These are phyloP conservation scores for Iberis pinnata DNA, from an alignment of 345 rosid genomes.

Conservation along the genomic window DNA sequence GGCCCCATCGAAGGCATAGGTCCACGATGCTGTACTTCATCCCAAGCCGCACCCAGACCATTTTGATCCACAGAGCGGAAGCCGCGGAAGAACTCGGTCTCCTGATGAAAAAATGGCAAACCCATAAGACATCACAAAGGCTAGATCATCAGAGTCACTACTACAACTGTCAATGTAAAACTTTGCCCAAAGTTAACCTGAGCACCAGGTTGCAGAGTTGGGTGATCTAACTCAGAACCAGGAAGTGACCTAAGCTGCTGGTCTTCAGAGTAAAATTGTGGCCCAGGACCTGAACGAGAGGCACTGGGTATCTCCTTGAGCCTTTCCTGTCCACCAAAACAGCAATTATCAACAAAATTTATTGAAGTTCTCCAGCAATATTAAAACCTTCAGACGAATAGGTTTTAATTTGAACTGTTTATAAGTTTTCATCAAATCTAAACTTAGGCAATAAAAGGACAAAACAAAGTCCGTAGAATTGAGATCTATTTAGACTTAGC, in stretches of 20 bases:
- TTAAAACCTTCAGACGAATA: neutral
- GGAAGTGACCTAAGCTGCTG: conserved; percentile 61
- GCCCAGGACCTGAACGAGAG: conserved; percentile 37
- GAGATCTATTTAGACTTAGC: conserved; percentile 4
- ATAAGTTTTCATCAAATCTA: neutral
- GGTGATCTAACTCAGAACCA: conserved; percentile 72
- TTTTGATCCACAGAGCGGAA: conserved; percentile 61
- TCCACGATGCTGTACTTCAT: conserved; percentile 56
- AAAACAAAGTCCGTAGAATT: neutral
- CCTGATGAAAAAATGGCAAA: conserved; percentile 35
- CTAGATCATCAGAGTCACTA: neutral
- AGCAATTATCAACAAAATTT: conserved; percentile 2
- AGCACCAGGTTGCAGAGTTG: conserved; percentile 46
- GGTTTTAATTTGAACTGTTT: neutral
- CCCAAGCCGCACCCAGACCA: conserved; percentile 76
- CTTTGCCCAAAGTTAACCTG: conserved; percentile 40
- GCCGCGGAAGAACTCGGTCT: conserved; percentile 63
- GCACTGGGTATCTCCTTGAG: conserved; percentile 73
- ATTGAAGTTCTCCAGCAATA: neutral
- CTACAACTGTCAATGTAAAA: neutral
- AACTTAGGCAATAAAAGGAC: too few relatives aligned
- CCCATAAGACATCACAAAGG: conserved; percentile 5
- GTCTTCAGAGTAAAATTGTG: conserved; percentile 42
- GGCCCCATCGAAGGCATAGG: conserved; percentile 42
- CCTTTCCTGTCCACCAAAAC: conserved; percentile 55